Evolutionary conservation across 208 protist species (phyloP), one percentile per base, ranked within the genome.

Genomic region (Acanthamoeba lugdunensis): DNA sequence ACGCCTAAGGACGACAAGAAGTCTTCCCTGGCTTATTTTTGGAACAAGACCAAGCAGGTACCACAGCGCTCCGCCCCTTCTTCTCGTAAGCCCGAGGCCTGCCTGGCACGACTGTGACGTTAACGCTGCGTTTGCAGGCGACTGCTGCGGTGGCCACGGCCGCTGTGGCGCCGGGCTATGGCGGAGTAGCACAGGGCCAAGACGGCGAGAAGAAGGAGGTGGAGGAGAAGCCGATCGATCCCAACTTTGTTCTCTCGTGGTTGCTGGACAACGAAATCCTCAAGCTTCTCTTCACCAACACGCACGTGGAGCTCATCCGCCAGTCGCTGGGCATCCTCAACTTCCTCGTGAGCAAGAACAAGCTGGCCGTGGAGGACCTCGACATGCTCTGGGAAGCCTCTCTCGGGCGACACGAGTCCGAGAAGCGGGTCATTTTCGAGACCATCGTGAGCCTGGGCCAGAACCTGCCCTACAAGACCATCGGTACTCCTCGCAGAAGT

Each of bases 381-480:
- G 91, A 94, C 61, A 94, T 88, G 91, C 91, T 94, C 30, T 94
- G 91, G 91, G 91, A 94, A n/a, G 90, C 90, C 50, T 93, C 90
- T 11, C 73, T 93, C 25, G 90, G 91, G 5, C 69, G 75, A 23
- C 91, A 94, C 58, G 91, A 94, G 45, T 94, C 91, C 8, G 91
- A 89, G 54, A 88, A 94, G 91, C 14, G 69, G 4, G 52, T 94
- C 54, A 94, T 94, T 45, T 94, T 89, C n/a, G 75, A 94, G 30
- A 77, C 91, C 25, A 94, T 94, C 37, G 75, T 84, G 13, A 88
- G 48, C 75, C 69, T 94, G 18, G 54, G 75, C 75, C 91, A 89
- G 75, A 88, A 89, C 37, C 45, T 94, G 45, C 91, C 91, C 45
- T 9, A 69, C 58, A 88, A 94, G 41, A 84, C 69, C 28, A 94